Percentiles rank a stretch among this genome's conserved stretches.
These are phyloP conservation scores for Chiua virens DNA, from an alignment of 768 basidiomycete genomes.

Conservation along the genomic window DNA sequence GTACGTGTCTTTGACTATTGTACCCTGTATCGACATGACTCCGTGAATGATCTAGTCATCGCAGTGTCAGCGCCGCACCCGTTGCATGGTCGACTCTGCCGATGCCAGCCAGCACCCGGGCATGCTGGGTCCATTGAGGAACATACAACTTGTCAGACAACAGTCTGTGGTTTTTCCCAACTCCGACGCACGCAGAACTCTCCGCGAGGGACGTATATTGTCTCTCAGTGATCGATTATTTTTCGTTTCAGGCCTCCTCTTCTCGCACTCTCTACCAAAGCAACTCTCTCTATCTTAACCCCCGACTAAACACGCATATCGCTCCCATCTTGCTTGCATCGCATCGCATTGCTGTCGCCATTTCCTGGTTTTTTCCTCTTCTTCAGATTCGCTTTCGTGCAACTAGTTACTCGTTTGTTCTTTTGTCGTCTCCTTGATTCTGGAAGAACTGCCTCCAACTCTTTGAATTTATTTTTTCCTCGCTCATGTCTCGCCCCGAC, in stretches of 20 bases:
- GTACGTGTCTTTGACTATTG: slow-evolving; percentile 25
- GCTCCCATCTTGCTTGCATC: slow-evolving; percentile 28
- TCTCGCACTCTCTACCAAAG: slow-evolving; percentile 3
- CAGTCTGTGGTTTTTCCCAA: slow-evolving; percentile 25
- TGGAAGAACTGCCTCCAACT: slow-evolving; percentile 13
- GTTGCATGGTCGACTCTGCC: too few relatives aligned
- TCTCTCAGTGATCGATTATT: slow-evolving; percentile 24
- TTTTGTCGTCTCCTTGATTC: slow-evolving; percentile 24
- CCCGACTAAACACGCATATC: slow-evolving; percentile 30
- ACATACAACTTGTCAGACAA: slow-evolving; percentile 18
- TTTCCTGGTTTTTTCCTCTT: slow-evolving; percentile 16
- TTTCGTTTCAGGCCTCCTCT: slow-evolving; percentile 26
- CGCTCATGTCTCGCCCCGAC: slow-evolving; percentile 45
- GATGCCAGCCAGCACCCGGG: too few relatives aligned
- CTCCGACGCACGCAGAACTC: slow-evolving; percentile 32
- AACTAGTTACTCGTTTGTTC: slow-evolving; percentile 29
- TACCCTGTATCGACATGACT: slow-evolving; percentile 21
- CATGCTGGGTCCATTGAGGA: too few relatives aligned
- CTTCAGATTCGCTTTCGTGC: slow-evolving; percentile 30
- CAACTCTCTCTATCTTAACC: slow-evolving; percentile 30
- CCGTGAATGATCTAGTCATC: background rate
- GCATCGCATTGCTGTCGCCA: slow-evolving; percentile 36
- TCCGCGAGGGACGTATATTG: slow-evolving; percentile 30
- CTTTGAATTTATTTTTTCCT: background rate
- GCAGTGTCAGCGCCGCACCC: too few relatives aligned